Evolutionary conservation across 192 early-diverging fungal species (phyloP).

Genomic region (Backusella macrospora): DNA sequence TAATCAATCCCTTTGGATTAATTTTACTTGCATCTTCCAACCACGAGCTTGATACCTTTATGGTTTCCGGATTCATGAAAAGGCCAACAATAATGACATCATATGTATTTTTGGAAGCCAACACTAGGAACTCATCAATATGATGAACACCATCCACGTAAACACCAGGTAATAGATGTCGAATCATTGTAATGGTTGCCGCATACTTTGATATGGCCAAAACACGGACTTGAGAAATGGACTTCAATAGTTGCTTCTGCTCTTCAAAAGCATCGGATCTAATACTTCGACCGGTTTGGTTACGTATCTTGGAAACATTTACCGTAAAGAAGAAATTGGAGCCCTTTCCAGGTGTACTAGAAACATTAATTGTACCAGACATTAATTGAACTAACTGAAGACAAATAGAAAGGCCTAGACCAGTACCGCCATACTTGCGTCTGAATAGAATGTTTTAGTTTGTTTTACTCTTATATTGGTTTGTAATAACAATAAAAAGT

Average conservation of each 20-base stretch:
- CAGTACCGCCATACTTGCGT: conserved; percentile 67
- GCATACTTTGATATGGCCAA: conserved; percentile 22
- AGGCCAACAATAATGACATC: conserved; percentile 38
- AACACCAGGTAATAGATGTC: conserved; percentile 18
- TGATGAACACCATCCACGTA: conserved; percentile 17
- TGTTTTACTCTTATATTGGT: not conserved
- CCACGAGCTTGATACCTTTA: not conserved
- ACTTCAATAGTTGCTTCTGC: not conserved
- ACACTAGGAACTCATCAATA: conserved; percentile 13
- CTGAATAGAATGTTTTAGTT: not conserved
- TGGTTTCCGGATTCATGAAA: conserved; percentile 17
- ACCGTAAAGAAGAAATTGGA: conserved; percentile 56
- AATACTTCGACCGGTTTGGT: not conserved
- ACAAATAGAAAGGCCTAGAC: conserved; percentile 65
- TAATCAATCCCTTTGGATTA: conserved; percentile 13
- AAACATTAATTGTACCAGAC: conserved; percentile 57
- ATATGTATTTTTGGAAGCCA: not conserved
- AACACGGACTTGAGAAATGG: conserved; percentile 15
- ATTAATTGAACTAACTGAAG: conserved; percentile 61
- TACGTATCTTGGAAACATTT: conserved; percentile 36
- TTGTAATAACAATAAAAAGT: too few species aligned
- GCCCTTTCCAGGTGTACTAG: conserved; percentile 43
- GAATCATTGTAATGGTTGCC: conserved; percentile 29
- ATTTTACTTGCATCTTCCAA: conserved; percentile 14
- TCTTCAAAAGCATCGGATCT: conserved; percentile 8